Base-by-base conservation (phyloP, 2,329 filamentous ascomycete species). In the Raffaelea deltoideospora region DNA sequence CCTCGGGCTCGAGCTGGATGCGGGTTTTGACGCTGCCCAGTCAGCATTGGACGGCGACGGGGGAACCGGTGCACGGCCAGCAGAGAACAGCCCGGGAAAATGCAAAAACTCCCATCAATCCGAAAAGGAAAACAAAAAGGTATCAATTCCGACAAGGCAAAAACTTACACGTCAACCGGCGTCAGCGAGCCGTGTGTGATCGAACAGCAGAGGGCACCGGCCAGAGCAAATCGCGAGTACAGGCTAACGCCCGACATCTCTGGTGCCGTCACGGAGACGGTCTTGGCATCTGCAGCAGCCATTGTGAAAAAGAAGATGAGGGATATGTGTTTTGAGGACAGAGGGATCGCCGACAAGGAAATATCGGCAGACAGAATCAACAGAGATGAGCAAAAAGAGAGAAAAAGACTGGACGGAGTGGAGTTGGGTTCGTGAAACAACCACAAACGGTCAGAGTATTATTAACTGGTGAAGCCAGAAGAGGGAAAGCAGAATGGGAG, bases 161-260 rank as follows among this genome's bases (percentile, higher is more conserved):
- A 18, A 43, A 83, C 88, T 64, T 90, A 96, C 88, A 98, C 90
- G 82, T 98, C 90, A 63, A 98, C 86, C 57, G 90, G 90, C 51
- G 90, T 98, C 54, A 96, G 78, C 56, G 73, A 81, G 64, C 88
- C 90, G 76, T 98, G 90, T 58, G 90, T 98, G 67, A 96, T 69
- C 53, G 87, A 90, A 67, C 90, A 98, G 79, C 90, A 95, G 71
- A 96, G 69, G 53, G 90, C 90, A 67, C 90, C 90, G 54, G 90
- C 87, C 54, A 98, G 81, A 65, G 90, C 88, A 69, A 95, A 95
- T 65, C 85, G 77, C 53, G 84, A 83, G 79, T 96, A 96, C 53
- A 98, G 83, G 42, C 60, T 67, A 49, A 86, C 5, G 48, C 65
- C 66, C 45, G 55, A 56, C 44, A 61, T 58, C 58, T 64, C 39